phyloP scores from a whole-genome alignment of 108 stramenopile genomes.

The Epithemia pelagica region DNA sequence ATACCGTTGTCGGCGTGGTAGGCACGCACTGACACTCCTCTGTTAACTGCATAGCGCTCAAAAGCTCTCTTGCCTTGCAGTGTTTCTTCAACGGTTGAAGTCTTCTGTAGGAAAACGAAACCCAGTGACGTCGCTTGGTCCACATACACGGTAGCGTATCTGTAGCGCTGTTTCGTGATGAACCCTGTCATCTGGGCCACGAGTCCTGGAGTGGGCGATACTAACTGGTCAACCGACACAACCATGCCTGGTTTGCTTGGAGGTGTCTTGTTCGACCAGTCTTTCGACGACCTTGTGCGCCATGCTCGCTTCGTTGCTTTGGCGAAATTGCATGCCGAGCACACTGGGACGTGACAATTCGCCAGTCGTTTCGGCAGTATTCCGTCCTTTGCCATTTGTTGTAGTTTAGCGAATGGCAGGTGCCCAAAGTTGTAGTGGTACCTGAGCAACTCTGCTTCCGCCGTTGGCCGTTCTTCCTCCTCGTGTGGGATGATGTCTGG shows the following conservation, averaged over 20 bases:
- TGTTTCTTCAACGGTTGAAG: conserved; percentile 20
- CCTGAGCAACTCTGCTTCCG: conserved; percentile 19
- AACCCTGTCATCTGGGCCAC: conserved; percentile 40
- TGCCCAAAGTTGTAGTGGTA: conserved; percentile 26
- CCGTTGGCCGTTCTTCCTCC: conserved; percentile 8
- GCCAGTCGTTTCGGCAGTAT: conserved; percentile 20
- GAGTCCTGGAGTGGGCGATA: conserved; percentile 35
- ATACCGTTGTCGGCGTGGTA: conserved; percentile 61
- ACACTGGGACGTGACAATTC: conserved; percentile 24
- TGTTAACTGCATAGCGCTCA: conserved; percentile 13
- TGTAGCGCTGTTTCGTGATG: conserved; percentile 26
- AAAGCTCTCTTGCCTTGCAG: conserved; percentile 38
- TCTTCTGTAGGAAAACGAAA: conserved; percentile 31
- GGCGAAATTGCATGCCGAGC: conserved; percentile 22
- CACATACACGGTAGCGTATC: conserved; percentile 30
- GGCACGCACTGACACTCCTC: conserved; percentile 14
- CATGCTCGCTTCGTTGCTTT: conserved; percentile 6
- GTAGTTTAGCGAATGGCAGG: conserved; percentile 14
- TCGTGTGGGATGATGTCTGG: not conserved
- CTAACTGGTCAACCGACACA: conserved; percentile 41
- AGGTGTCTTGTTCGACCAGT: not conserved
- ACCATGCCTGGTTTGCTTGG: conserved; percentile 25
- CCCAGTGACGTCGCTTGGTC: conserved; percentile 17
- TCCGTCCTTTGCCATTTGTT: conserved; percentile 24
- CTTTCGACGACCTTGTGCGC: conserved; percentile 3